Percentiles rank a stretch among this genome's conserved stretches.
These are phyloP conservation scores for Myochromella boudieri DNA, from an alignment of 768 basidiomycete genomes.

Conservation along the genomic window DNA sequence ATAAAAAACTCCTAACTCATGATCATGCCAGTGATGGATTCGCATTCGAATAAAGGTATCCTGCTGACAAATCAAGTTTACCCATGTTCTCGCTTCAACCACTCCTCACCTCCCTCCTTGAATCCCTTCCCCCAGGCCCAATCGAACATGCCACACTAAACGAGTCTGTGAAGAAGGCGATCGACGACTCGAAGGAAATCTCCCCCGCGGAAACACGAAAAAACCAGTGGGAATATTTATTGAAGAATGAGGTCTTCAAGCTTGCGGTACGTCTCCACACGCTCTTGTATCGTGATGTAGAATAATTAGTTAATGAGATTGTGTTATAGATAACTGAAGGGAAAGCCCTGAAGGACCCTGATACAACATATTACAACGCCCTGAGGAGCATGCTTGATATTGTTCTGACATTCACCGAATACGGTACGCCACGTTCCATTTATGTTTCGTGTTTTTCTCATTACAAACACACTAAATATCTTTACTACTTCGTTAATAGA, in stretches of 20 bases:
- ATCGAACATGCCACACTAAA: slow-evolving; percentile 46
- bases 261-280: slow-evolving; percentile 56
- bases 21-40: too few relatives aligned
- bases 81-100: slow-evolving; percentile 56
- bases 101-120: slow-evolving; percentile 48
- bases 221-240: slow-evolving; percentile 72
- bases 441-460: not conserved
- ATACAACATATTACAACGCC: slow-evolving; percentile 58
- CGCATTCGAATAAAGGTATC: too few relatives aligned
- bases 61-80: slow-evolving; percentile 20
- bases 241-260: slow-evolving; percentile 69
- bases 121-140: slow-evolving; percentile 52
- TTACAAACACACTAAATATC: too few relatives aligned
- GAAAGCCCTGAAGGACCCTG: slow-evolving; percentile 48
- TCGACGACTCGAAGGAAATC: slow-evolving; percentile 40
- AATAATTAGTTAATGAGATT: not conserved
- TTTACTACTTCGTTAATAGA: slow-evolving; percentile 47
- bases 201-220: slow-evolving; percentile 59
- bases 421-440: slow-evolving; percentile 45
- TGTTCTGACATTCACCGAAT: slow-evolving; percentile 73
- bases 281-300: not conserved
- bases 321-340: slow-evolving; percentile 65
- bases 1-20: too few relatives aligned
- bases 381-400: slow-evolving; percentile 69
- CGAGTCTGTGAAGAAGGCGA: slow-evolving; percentile 44